Evolutionary conservation across 805 yeast species (phyloP).

Genomic region (Candida broadrunensis): DNA sequence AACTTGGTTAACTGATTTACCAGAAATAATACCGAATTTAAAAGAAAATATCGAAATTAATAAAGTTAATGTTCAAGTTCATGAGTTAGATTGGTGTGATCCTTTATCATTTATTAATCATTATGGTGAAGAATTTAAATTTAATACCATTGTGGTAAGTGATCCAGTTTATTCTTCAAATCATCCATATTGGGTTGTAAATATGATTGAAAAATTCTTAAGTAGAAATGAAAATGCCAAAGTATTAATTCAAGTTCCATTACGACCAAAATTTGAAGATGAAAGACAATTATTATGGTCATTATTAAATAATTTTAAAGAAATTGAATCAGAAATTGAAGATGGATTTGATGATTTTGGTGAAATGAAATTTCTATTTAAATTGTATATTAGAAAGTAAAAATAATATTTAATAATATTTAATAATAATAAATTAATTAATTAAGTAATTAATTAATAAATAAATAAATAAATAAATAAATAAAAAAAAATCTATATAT

Average conservation of each 20-base stretch:
- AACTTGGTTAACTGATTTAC: conserved; percentile 69
- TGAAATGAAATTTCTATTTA: conserved; percentile 54
- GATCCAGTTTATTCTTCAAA: conserved; percentile 86
- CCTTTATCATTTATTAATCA: conserved; percentile 41
- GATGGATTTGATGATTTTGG: conserved; percentile 89
- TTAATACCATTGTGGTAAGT: conserved; percentile 65
- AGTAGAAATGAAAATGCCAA: conserved; percentile 22
- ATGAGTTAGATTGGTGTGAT: conserved; percentile 75
- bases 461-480: background rate
- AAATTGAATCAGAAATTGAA: conserved; percentile 41
- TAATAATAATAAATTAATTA: background rate
- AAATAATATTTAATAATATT: too few relatives aligned
- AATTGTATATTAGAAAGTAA: conserved; percentile 17
- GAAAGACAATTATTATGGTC: conserved; percentile 64
- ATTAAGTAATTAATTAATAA: background rate
- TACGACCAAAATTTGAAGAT: conserved; percentile 60
- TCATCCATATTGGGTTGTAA: conserved; percentile 73
- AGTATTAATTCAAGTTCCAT: conserved; percentile 73
- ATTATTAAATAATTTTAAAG: conserved; percentile 42
- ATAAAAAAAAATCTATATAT: conserved; percentile 22
- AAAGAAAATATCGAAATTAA: conserved; percentile 57
- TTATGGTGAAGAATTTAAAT: conserved; percentile 28
- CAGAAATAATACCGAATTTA: conserved; percentile 72
- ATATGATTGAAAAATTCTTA: conserved; percentile 51
- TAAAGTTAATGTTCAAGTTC: conserved; percentile 29